Evolutionary conservation across 1,284 basidiomycete species (phyloP), one percentile per base, ranked within the genome.

Genomic region (Earliella scabrosa): DNA sequence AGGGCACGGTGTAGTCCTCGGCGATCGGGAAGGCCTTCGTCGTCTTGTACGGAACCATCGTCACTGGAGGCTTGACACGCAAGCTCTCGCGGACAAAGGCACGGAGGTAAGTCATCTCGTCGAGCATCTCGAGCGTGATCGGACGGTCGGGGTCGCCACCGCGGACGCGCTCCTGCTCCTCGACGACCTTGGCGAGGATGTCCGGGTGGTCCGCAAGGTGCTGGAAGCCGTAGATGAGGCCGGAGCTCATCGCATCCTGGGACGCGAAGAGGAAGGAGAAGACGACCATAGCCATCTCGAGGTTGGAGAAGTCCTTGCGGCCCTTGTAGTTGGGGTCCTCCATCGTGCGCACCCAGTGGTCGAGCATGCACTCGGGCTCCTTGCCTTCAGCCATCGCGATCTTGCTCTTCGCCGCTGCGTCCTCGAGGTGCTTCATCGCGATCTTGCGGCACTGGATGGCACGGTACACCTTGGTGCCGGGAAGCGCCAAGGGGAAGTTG

Each of bases 181-280:
- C 93, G 52, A 92, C 85, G 64, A 99, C 85, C 77, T 97, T 98
- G 48, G 84, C 87, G 64, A 97, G 77, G 54, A 97, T 77, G 24
- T 96, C 91, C 4, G 97, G 97, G 67, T 92, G 83, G 75, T 99
- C 97, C 41, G 93, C 92, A 45, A 98, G 82, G 73, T 97, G 93
- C 77, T 99, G 97, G 86, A 99, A 97, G 41, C 88, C 88, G 74
- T 94, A 98, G 68, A 96, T 93, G 63, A 96, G 78, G 50, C 93
- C 93, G 59, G 88, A 92, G 70, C 92, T 93, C 97, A 99, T 98
- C 59, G 97, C 97, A 72, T 99, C 97, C 78, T 99, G 97, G 24
- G 91, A 94, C 9, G 97, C 97, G 68, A 99, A 99, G 56, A 99
- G 80, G 88, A 99, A 99, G 20, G 92, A 95, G 68, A 99, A 87